These are phyloP conservation scores for Hanseniaspora lachancei DNA, from an alignment of 805 yeast genomes.

Conservation along the genomic window DNA sequence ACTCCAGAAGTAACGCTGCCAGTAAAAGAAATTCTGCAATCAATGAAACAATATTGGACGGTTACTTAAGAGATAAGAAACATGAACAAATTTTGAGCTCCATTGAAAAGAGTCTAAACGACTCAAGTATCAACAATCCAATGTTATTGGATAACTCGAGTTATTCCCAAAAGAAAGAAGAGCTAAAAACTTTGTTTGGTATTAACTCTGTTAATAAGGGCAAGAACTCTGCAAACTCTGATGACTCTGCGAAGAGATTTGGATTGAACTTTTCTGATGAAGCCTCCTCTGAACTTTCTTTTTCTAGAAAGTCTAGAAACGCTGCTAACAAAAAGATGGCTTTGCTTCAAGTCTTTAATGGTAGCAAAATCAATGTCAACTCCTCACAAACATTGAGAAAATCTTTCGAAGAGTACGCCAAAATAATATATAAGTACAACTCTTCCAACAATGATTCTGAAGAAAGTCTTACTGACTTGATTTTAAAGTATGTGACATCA, in stretches of 20 bases:
- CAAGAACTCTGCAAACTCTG: neutral
- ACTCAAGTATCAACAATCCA: slow-evolving; percentile 66
- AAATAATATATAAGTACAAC: slow-evolving; percentile 53
- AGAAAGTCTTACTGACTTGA: neutral
- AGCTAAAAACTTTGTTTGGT: slow-evolving; percentile 61
- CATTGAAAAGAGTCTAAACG: slow-evolving; percentile 68
- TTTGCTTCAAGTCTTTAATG: slow-evolving; percentile 19
- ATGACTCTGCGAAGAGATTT: neutral
- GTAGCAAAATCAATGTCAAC: slow-evolving; percentile 32
- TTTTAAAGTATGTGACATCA: neutral
- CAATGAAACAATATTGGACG: slow-evolving; percentile 37
- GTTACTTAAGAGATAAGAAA: slow-evolving; percentile 52
- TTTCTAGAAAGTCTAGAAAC: slow-evolving; percentile 20
- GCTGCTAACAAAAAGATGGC: slow-evolving; percentile 23
- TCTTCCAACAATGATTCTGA: slow-evolving; percentile 38
- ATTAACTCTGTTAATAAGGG: slow-evolving; percentile 29
- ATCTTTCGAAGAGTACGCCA: slow-evolving; percentile 64
- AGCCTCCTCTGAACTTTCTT: slow-evolving; percentile 7
- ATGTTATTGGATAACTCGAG: slow-evolving; percentile 57
- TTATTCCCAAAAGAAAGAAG: slow-evolving; percentile 69
- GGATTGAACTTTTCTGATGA: neutral
- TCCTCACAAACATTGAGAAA: slow-evolving; percentile 32
- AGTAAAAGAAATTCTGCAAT: slow-evolving; percentile 15
- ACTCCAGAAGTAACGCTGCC: slow-evolving; percentile 17
- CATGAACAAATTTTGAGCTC: slow-evolving; percentile 73